Percentiles rank a stretch among this genome's conserved stretches.
Conservation (phyloP, 106 monocot genomes). For the Posidonia australis region DNA sequence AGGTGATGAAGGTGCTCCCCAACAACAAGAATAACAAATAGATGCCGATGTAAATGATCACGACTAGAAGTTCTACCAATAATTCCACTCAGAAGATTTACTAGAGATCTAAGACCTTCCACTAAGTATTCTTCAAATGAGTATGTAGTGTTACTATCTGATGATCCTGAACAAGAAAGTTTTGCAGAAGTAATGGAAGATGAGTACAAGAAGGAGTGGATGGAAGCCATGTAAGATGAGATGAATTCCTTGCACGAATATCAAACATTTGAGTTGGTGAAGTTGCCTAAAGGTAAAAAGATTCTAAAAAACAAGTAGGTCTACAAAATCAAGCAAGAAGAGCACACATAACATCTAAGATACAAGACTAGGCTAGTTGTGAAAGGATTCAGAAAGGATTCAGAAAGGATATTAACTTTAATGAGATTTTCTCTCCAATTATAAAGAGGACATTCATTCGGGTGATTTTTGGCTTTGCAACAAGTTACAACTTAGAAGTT, state of each 20-base stretch:
- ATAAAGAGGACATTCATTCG: slow-evolving; percentile 11
- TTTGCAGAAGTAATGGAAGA: slow-evolving; percentile 1
- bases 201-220: slow-evolving; percentile 1
- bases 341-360: neutral
- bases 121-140: neutral
- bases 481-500: slow-evolving; percentile 2
- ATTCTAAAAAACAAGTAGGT: slow-evolving; percentile 7
- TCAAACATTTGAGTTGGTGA: slow-evolving; percentile 7
- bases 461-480: neutral
- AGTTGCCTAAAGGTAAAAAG: slow-evolving; percentile 7
- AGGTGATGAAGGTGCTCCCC: neutral
- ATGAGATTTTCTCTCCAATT: slow-evolving; percentile 11
- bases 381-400: slow-evolving; percentile 9
- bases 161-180: slow-evolving; percentile 2
- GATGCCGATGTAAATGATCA: too few species aligned
- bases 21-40: neutral
- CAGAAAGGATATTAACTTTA: slow-evolving; percentile 14
- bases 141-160: neutral
- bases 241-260: slow-evolving; percentile 5
- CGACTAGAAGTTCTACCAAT: neutral
- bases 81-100: neutral
- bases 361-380: slow-evolving; percentile 9
- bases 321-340: neutral
- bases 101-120: neutral
- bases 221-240: slow-evolving; percentile 7